A percentile compares a stretch with the other conserved stretches of the same genome.
Conservation (phyloP, 2,329 filamentous ascomycete species). For the Aspergillus piperis region DNA sequence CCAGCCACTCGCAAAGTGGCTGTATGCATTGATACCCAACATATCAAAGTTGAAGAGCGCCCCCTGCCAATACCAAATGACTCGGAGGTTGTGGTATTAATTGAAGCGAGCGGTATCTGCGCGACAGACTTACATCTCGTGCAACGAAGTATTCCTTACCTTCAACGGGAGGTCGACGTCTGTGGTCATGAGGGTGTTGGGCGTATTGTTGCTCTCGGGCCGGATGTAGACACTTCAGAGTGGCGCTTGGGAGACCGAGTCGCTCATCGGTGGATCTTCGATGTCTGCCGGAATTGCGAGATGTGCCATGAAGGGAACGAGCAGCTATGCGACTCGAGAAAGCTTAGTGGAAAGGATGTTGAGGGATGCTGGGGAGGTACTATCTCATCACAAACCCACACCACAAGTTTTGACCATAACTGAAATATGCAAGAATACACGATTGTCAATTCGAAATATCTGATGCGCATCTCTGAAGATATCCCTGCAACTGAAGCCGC, state of each 20-base stretch:
- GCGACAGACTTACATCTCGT: background rate
- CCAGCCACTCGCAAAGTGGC: background rate
- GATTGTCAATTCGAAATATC: background rate
- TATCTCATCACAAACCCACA: too few species aligned
- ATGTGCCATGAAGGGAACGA: background rate
- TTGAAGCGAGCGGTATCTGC: background rate
- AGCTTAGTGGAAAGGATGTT: background rate
- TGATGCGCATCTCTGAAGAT: background rate
- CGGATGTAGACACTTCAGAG: background rate
- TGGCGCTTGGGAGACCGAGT: background rate
- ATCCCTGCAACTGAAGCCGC: background rate
- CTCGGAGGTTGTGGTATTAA: background rate
- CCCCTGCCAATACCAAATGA: background rate
- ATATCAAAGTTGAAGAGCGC: background rate
- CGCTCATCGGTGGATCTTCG: background rate
- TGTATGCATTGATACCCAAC: background rate
- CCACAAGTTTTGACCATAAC: background rate
- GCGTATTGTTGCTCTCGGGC: background rate
- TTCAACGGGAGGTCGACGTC: background rate
- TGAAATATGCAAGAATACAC: background rate
- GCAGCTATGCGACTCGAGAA: background rate
- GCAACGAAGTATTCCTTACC: background rate
- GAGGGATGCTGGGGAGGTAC: background rate
- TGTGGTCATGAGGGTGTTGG: background rate
- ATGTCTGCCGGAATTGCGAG: background rate